phyloP scores from a whole-genome alignment of 1,139 yeast genomes.

The Kodamaea anthophila region DNA sequence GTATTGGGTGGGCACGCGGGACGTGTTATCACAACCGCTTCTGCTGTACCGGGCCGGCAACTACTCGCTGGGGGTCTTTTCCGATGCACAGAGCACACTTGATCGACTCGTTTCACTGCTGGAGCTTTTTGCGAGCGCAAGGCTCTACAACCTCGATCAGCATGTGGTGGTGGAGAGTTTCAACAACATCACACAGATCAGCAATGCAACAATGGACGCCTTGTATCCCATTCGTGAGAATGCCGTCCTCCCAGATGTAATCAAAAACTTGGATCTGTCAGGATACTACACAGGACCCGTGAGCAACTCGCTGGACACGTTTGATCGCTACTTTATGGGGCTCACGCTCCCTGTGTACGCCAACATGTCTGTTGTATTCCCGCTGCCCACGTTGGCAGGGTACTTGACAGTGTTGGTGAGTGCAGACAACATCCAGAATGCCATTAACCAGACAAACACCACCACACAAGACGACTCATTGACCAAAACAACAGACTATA shows the following conservation, averaged over 20 bases:
- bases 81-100: slow-evolving; percentile 38
- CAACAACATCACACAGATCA: slow-evolving; percentile 25
- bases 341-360: slow-evolving; percentile 67
- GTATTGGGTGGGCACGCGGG: slow-evolving; percentile 60
- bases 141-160: slow-evolving; percentile 55
- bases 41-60: slow-evolving; percentile 69
- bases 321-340: slow-evolving; percentile 42
- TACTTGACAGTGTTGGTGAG: slow-evolving; percentile 62
- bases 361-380: slow-evolving; percentile 62
- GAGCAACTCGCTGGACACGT: slow-evolving; percentile 28
- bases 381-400: slow-evolving; percentile 59
- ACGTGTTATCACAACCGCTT: slow-evolving; percentile 54
- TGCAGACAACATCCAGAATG: slow-evolving; percentile 46
- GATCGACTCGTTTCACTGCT: slow-evolving; percentile 61
- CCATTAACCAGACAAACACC: slow-evolving; percentile 5
- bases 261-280: slow-evolving; percentile 25
- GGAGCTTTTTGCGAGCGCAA: slow-evolving; percentile 58
- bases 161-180: slow-evolving; percentile 29
- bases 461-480: slow-evolving; percentile 18
- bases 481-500: slow-evolving; percentile 20
- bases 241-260: slow-evolving; percentile 34
- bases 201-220: slow-evolving; percentile 26
- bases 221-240: slow-evolving; percentile 50
- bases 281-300: slow-evolving; percentile 55
- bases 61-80: slow-evolving; percentile 35